Conservation (phyloP, 129 eudicot species). For the Apium graveolens region DNA sequence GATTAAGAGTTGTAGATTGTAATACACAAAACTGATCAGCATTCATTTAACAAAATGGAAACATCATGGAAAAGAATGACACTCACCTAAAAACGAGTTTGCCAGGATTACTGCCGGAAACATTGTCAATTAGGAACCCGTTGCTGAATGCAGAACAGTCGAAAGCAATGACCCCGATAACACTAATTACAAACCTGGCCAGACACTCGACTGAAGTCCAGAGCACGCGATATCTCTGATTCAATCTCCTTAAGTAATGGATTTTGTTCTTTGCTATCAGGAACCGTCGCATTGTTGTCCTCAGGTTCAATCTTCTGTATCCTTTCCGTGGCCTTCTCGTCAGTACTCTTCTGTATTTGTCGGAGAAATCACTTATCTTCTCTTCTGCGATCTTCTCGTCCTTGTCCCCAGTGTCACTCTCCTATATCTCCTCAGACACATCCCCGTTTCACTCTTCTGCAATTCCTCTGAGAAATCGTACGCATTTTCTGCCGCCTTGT, state of each 20-base stretch:
- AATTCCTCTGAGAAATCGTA: neutral
- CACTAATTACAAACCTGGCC: neutral
- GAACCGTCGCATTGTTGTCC: neutral
- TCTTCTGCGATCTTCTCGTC: neutral
- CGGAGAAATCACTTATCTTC: neutral
- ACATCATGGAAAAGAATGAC: neutral
- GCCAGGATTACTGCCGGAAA: neutral
- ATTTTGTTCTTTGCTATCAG: neutral
- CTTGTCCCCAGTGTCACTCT: neutral
- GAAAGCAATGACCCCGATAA: neutral
- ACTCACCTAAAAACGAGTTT: neutral
- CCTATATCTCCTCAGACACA: neutral
- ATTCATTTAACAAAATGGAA: neutral
- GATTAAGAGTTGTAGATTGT: neutral
- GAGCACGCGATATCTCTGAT: neutral
- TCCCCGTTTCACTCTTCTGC: neutral
- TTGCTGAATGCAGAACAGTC: neutral
- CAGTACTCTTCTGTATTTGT: neutral
- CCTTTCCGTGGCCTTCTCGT: neutral
- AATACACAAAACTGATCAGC: neutral
- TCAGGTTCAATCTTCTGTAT: neutral
- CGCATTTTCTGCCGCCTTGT: neutral
- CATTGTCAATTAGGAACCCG: neutral
- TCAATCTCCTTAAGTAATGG: neutral
- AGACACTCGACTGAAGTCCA: neutral